Percentiles rank a stretch among this genome's conserved stretches.
Conservation (phyloP, 2,329 filamentous ascomycete genomes). For the Fusarium brevicatenulatum region DNA sequence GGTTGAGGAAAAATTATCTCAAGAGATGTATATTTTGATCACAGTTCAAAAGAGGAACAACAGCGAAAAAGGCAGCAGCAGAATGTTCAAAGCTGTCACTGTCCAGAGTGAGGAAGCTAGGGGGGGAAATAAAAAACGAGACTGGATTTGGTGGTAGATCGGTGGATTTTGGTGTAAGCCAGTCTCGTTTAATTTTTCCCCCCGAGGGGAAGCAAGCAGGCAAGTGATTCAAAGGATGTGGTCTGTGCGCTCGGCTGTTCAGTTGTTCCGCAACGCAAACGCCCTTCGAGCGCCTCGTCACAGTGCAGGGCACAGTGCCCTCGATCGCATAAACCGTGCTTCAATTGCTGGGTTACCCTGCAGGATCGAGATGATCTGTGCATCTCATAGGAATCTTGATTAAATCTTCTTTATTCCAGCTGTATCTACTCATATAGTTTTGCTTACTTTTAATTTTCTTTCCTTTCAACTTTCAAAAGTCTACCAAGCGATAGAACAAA, state of each 20-base stretch:
- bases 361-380: neutral
- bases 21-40: neutral
- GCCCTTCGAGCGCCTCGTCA: accelerated
- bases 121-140: no score
- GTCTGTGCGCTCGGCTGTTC: neutral
- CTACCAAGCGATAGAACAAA: neutral
- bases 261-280: neutral
- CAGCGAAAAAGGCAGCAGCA: neutral
- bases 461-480: neutral
- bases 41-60: neutral
- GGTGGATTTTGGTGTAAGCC: no score
- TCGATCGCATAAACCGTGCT: neutral
- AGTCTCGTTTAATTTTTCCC: no score
- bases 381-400: no score
- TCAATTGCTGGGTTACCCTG: neutral
- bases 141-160: no score
- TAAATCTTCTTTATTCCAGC: neutral
- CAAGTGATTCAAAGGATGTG: neutral
- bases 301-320: accelerated
- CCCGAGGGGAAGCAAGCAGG: no score
- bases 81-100: neutral
- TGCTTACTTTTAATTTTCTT: accelerated
- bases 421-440: accelerated
- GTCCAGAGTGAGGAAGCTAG: neutral
- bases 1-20: accelerated